Evolutionary conservation across 139 green algal species (phyloP), one percentile per base, ranked within the genome.

Genomic region (Nannochloris sp.): DNA sequence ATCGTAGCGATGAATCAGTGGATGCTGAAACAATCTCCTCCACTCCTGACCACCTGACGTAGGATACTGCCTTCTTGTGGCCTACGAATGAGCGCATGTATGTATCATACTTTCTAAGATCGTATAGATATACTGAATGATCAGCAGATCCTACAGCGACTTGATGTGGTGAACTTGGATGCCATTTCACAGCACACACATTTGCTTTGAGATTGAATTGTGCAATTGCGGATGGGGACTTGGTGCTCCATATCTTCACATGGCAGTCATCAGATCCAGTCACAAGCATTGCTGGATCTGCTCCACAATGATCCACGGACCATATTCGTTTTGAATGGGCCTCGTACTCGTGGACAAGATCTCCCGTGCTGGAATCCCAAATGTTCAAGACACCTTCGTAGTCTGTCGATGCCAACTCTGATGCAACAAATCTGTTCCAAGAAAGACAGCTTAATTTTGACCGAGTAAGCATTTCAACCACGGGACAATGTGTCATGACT

Each of bases 141-240:
- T 96, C 84, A 3, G 90, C 79, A 9, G 63, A 79, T 13, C 90
- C 92, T 36, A 92, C 73, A 2, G 91, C 91, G 30, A 97, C 59
- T 44, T 89, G 33, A 68, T 96, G 69, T 2, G 46, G 20, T 16
- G 64, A 66, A 2, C 25, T 55, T 1, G 91, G 89, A 55, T 74
- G 80, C 71, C 83, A 97, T 44, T 88, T 76, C 4, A 96, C 84
- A 36, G 71, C 82, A 83, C 91, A 97, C 56, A 97, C 87, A 67
- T 97, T 93, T 58, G 85, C 83, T 25, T 76, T 66, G 14, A 85
- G 65, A 45, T 83, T 69, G 9, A 96, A 77, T 16, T 73, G 66
- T 10, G 28, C 31, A 43, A 48, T 50, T 28, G 49, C 10, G 2
- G 26, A n/a, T 61, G 3, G 45, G 67, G 5, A 68, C 61, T 33